Base-by-base conservation (phyloP, 2,329 filamentous ascomycete species). In the Diaporthe destruens region DNA sequence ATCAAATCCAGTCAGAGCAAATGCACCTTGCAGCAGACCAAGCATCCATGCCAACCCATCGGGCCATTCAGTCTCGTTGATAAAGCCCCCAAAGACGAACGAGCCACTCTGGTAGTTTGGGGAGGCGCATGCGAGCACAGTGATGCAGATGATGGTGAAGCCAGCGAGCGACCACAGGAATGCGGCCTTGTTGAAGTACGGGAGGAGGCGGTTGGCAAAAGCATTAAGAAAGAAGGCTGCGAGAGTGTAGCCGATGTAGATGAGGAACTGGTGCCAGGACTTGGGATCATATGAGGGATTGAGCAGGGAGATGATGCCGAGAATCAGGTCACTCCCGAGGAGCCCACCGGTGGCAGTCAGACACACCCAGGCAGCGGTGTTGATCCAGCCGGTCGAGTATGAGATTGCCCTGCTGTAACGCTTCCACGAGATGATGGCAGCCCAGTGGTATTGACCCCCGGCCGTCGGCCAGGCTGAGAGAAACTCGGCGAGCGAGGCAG, bases 321-420 rank as follows among this genome's bases (percentile, higher is more conserved):
- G 79, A 65, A 94, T 87, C 74, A 94, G 87, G 74, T 91, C 87
- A 76, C 89, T 92, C 16, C 90, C 91, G 6, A 94, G 85, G 29
- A 93, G 84, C 1, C 91, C 91, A 20, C 89, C 92, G 0, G 91
- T 92, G 9, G 92, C 92, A 6, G 89, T 90, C 69, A 94, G 81
- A 12, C 89, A 89, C 42, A 93, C 90, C 90, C 92, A 94, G 20
- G 91, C 92, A n/a, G 90, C 90, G 49, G 90, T 88, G 76, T 91
- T 92, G 80, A 91, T 93, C 91, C 92, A 94, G 36, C 92, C 92
- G 0, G 91, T 93, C 59, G 90, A 87, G 84, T 91, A 94, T 59
- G 90, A 91, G 14, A 93, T 86, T 39, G 89, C 83, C 0, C 90
- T 88, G 23, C 89, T 87, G 85, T 87, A 92, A 71, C 81, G 82